Base-by-base conservation (phyloP, 2,329 filamentous ascomycete species). In the Aspergillus aculeatus region DNA sequence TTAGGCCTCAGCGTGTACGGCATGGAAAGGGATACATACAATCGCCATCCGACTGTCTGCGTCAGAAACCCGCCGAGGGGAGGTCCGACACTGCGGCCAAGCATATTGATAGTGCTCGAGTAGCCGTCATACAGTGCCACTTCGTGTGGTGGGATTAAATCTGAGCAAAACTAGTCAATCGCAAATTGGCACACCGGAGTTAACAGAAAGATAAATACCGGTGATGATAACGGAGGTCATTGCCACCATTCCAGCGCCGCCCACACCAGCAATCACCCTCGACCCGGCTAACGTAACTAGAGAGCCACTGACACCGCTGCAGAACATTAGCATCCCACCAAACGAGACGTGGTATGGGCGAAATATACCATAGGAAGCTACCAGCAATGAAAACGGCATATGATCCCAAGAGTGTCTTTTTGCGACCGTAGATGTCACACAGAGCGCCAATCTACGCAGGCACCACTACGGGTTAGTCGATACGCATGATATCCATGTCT, bases 11-110 rank as follows among this genome's bases (percentile, higher is more conserved):
- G 38, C 16, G 9, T 9, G 9, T 23, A 12, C 16, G 10, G n/a
- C 0, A 47, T 24, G 26, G 2, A 29, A 48, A 2, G 32, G 16
- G 23, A 21, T 5, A 57, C 75, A 64, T 63, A 82, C 86, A 87
- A 89, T 47, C 89, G 80, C 89, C 89, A 92, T 31, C 89, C 89
- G 1, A 92, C 73, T 35, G 78, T 80, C 68, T 92, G 89, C 24
- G 87, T 88, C 69, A 92, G 84, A 55, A 86, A 80, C 1, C 89
- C 89, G 14, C 89, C 89, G 6, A 89, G 79, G 0, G 88, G 88
- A 1, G 88, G 89, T 2, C 89, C 89, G 2, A 86, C 71, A 41
- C 77, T 78, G 24, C 78, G 68, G 6, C 80, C 80, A 2, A 73
- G 74, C 1, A 79, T 80, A 23, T 74, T 71, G 16, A 77, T 70